Base-by-base conservation (phyloP, 192 early-diverging fungal species). In the Backusella circina region DNA sequence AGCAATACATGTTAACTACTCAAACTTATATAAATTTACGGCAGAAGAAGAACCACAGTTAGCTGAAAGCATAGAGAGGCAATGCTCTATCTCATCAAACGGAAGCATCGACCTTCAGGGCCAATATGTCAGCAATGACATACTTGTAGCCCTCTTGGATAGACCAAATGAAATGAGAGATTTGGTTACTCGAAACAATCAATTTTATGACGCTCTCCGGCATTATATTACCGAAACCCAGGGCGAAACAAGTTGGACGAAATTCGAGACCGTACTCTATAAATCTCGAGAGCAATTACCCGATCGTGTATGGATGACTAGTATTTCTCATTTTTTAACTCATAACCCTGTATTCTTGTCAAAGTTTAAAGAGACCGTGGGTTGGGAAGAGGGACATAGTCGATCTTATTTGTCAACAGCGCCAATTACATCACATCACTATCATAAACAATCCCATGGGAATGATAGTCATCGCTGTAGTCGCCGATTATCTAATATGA, bases 311-410 rank as follows among this genome's bases (percentile, higher is more conserved):
- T 83, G 82, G 82, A 75, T 83, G 66, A 39, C 69, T 47, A 47
- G 23, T 2, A 66, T 83, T 12, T 32, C 41, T 0, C 18, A 70
- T 4, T 78, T 41, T 18, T 70, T 83, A 13, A 8, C 32, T 2
- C 32, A 72, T 23, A 82, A 80, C 21, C 80, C 80, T 28, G 35
- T 65, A 6, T 72, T 82, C 37, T 31, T 81, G 15, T 37, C 18
- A 23, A 84, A 71, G 18, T 82, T 84, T 39, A 82, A 82, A 26
- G 77, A 82, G 38, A 80, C 72, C 12, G 77, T 81, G n/a, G 82
- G 82, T 6, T 84, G 73, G 37, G 65, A 65, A 23, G 73, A 74
- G 7, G 73, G 67, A 41, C 8, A 33, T 3, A 67, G 57, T 13
- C 66, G 26, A 35, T n/a, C 32, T 23, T 72, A 72, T 28, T 9